Base-by-base conservation (phyloP, 164 flowering plant genomes). In the Sedum album region DNA sequence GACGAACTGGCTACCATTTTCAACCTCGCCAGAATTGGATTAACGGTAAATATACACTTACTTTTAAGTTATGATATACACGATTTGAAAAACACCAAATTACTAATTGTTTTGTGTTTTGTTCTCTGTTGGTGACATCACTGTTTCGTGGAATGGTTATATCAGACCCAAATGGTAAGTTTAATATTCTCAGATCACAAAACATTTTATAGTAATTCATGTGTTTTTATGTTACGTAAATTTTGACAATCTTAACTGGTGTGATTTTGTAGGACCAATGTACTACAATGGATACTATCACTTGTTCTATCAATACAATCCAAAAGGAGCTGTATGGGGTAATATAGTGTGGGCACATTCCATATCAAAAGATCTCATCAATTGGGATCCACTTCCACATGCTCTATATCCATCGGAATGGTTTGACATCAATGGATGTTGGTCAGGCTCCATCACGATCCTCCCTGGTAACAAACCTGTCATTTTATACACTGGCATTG, bases 211-310 rank as follows among this genome's bases (percentile, higher is more conserved):
- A 35, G 38, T 44, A 18, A 15, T 44, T 44, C 11, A 11, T 15
- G 17, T 44, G 4, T 3, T 44, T 44, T 44, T 15, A 17, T 17
- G 48, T 44, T 11, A 17, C 17, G 15, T 4, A 13, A 17, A 15
- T 44, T 44, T 44, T 11, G 0, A 44, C 18, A 11, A 44, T 44
- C 7, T 7, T 3, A 35, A 5, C 4, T 49, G 6, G 6, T 53
- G 60, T 53, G 26, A 53, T 87, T 83, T 75, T 35, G 28, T 21
- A 53, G 60, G 60, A 21, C 60, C 26, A 8, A 53, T 53, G 60
- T 53, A 53, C 28, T 53, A 21, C 13, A 53, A 23, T n/a, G 60
- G 60, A 53, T 53, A 53, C 28, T 53, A 53, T 18, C 60, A 23
- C 13, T 53, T 53, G 60, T 21, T 53, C 28, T 53, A 53, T 13